phyloP scores from a whole-genome alignment of 345 rosid genomes.

The Cardiospermum halicacabum region DNA sequence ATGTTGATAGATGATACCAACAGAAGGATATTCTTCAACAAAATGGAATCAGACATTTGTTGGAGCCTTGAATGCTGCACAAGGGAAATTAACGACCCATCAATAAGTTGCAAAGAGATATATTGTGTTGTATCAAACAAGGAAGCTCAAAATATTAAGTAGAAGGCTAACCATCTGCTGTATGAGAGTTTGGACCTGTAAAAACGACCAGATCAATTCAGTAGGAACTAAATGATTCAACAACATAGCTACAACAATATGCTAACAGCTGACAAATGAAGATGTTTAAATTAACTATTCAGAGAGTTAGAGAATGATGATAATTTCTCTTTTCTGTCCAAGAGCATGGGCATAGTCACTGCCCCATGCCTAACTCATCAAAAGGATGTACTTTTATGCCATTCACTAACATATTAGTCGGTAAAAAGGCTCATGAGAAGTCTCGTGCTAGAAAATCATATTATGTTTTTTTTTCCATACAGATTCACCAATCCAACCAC shows the following conservation, averaged over 20 bases:
- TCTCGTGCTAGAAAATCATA: background rate
- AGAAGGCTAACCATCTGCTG: constrained; percentile 70
- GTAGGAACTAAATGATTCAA: constrained; percentile 14
- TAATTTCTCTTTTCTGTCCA: background rate
- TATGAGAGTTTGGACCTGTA: constrained; percentile 85
- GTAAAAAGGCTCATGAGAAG: background rate
- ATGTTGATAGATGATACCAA: constrained; percentile 1
- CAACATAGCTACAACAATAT: background rate
- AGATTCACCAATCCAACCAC: background rate
- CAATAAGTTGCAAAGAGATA: constrained; percentile 10
- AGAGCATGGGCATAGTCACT: background rate
- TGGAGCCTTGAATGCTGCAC: constrained; percentile 91
- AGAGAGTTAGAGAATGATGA: background rate
- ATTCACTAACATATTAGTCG: background rate
- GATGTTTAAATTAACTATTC: background rate
- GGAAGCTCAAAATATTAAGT: constrained; percentile 11
- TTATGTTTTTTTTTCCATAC: background rate
- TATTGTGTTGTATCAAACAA: background rate
- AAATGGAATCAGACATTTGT: constrained; percentile 85
- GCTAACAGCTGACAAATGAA: background rate
- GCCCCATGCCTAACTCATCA: too few species aligned
- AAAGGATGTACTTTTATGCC: background rate
- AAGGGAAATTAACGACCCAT: constrained; percentile 3
- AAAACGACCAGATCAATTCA: background rate
- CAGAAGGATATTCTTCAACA: constrained; percentile 89